These are phyloP conservation scores for Lentinula novae-zelandiae DNA, from an alignment of 1,284 basidiomycete species.

Conservation along the genomic window DNA sequence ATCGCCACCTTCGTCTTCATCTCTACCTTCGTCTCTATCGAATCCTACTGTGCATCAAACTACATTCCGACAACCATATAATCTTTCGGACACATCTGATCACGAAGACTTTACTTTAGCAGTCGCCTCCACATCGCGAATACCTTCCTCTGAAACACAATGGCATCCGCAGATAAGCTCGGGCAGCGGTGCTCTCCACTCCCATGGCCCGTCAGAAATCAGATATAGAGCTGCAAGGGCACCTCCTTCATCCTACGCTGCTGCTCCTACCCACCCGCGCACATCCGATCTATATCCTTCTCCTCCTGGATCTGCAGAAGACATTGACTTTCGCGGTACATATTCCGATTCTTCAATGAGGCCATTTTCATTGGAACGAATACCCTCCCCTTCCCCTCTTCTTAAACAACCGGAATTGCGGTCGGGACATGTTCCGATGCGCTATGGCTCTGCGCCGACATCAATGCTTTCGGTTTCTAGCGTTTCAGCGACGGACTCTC, in stretches of 20 bases:
- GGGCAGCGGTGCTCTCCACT: neutral
- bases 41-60: neutral
- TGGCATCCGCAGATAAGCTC: neutral
- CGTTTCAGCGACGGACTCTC: neutral
- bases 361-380: neutral
- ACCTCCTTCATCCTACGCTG: neutral
- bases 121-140: neutral
- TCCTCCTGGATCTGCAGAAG: neutral
- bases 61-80: neutral
- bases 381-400: neutral
- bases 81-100: neutral
- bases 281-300: conserved; percentile 1
- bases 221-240: neutral
- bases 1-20: neutral
- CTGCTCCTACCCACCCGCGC: neutral
- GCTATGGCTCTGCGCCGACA: neutral
- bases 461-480: neutral
- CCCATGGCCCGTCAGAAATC: neutral
- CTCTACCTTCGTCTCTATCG: neutral
- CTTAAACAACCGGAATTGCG: neutral
- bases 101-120: neutral
- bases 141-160: neutral
- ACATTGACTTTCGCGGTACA: neutral
- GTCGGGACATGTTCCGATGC: neutral
- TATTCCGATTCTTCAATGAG: neutral